These are phyloP conservation scores for Singerocomus inundabilis DNA, from an alignment of 1,284 basidiomycete species.

Conservation along the genomic window DNA sequence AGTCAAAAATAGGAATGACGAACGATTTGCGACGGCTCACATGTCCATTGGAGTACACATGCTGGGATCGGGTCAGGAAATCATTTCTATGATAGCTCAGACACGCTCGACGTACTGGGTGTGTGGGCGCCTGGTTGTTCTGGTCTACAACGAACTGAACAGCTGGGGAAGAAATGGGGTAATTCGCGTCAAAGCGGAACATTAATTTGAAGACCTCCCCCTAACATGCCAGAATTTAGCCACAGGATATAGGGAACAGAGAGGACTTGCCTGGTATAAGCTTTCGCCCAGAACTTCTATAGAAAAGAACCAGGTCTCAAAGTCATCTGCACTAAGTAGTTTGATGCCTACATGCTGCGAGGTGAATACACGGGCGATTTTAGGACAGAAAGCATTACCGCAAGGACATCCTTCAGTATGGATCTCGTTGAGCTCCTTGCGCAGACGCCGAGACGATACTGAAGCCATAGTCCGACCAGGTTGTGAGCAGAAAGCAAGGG, in stretches of 20 bases:
- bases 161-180: slow-evolving; percentile 81
- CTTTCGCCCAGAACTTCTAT: slow-evolving; percentile 80
- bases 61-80: slow-evolving; percentile 42
- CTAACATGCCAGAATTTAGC: slow-evolving; percentile 37
- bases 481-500: slow-evolving; percentile 5
- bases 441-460: slow-evolving; percentile 63
- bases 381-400: slow-evolving; percentile 39
- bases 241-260: background rate
- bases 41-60: slow-evolving; percentile 84
- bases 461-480: slow-evolving; percentile 47
- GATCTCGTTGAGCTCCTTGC: slow-evolving; percentile 74
- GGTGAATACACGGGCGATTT: slow-evolving; percentile 5
- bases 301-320: slow-evolving; percentile 68
- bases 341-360: slow-evolving; percentile 53
- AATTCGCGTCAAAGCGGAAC: slow-evolving; percentile 73
- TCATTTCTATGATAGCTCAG: background rate
- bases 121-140: slow-evolving; percentile 60
- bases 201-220: slow-evolving; percentile 72
- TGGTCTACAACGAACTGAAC: slow-evolving; percentile 75
- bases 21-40: slow-evolving; percentile 41
- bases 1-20: slow-evolving; percentile 15
- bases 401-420: slow-evolving; percentile 68
- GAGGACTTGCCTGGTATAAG: slow-evolving; percentile 55
- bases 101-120: slow-evolving; percentile 55
- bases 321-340: slow-evolving; percentile 69